Base-by-base conservation (phyloP, 331 rosid genomes). In the Quercus lobata region DNA sequence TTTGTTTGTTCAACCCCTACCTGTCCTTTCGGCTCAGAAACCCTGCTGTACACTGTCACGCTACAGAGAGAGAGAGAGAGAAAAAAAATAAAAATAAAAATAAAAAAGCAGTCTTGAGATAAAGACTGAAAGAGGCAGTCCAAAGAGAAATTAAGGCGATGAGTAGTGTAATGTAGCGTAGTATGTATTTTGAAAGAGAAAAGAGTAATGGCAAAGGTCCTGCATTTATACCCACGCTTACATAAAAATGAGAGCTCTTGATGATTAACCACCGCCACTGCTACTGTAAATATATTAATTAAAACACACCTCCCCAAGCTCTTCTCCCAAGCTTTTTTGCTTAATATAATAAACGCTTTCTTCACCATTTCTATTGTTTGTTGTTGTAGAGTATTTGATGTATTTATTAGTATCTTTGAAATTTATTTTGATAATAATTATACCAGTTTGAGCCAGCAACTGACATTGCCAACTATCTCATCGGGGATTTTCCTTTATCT, bases 211-310 rank as follows among this genome's bases (percentile, higher is more conserved):
- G 79, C 73, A 87, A 78, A 63, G 87, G 76, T 24, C 27, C 83
- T 86, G 82, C 83, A 84, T 89, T 93, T 96, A 89, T 90, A 90
- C 94, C 88, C 94, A 91, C 90, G 92, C 97, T 84, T 85, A 61
- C 98, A 89, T 92, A 2, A 92, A 96, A 91, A 90, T 74, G 81
- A 87, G 95, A 79, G 97, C 96, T 91, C 78, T 91, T 84, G 91
- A 93, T 96, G 98, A 96, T 92, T 96, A 89, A 93, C 97, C 97
- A 88, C 97, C 97, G 92, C 89, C 94, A 83, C 89, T 88, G 90
- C 87, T 18, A 81, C 89, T 71, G 89, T 83, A 83, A 80, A 83
- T 83, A 11, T 49, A 49, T 49, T 10, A 83, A 88, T 37, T 76
- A 77, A 54, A 78, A 55, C 46, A 41, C 65, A 72, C 84, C 83